Base-by-base conservation (phyloP, 2,329 filamentous ascomycete species). In the Trichoderma harzianum region DNA sequence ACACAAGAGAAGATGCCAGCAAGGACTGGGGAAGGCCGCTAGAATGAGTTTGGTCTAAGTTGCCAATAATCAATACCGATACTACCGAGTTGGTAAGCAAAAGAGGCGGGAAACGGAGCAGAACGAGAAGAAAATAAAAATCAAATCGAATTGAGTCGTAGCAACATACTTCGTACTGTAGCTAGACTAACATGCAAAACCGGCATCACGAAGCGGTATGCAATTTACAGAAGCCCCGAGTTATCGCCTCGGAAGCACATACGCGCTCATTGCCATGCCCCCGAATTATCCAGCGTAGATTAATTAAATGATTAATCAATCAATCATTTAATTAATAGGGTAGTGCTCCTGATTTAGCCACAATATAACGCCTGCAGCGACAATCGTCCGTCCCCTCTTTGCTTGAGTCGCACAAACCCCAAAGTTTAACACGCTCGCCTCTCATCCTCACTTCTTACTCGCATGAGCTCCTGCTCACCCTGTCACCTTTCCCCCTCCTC, bases 401-500 rank as follows among this genome's bases (percentile, higher is more conserved):
- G n/a, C 43, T 51, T 21, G 43, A 51, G 43, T 51, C n/a, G 43
- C n/a, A 51, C 43, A 51, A 63, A 28, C 36, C 61, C 61, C 36
- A 63, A 63, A 63, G 36, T 63, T 36, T 63, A 63, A 63, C 61
- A 63, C 61, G 61, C 60, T 43, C 61, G 16, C 61, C 28, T 21
- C 61, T 47, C 26, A 21, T 36, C 36, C 60, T 32, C 18, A 21
- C 53, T 66, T 51, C 69, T 71, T 30, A 71, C 69, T 60, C 69
- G 62, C 69, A 71, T 71, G 62, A 71, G 69, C 62, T 47, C 43
- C 21, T 47, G 43, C 43, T 47, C 43, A 47, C 43, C 61, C 36
- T n/a, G 26, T 53, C 69, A 36, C 34, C 28, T 32, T 28, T 39
- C 32, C 43, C 14, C 57, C 57, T n/a, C 39, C 4, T 11, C 18